Evolutionary conservation across 106 monocot species (phyloP), one percentile per base, ranked within the genome.

Genomic region (Gastrodia elata): DNA sequence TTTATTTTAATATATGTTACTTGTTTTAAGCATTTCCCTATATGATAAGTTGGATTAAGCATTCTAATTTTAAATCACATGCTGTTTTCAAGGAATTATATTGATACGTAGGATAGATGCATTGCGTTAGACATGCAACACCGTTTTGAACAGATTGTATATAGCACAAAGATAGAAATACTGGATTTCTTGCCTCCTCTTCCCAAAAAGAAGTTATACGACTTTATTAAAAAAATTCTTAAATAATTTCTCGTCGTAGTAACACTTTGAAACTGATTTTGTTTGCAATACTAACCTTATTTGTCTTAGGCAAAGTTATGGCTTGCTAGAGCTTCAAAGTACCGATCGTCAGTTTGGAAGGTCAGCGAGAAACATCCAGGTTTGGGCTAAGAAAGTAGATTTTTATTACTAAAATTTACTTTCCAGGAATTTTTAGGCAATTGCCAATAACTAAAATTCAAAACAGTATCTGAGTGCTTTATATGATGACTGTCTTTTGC

Each of bases 281-380:
- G 52, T 52, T 52, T 52, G 52, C 18, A 52, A 52, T 18, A 7
- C 18, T 52, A 52, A 5, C 0, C 52, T 52, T 52, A 1, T 38
- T 32, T 16, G 20, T 38, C 70, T 39, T 70, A 94, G 94, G 94
- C 85, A 11, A 87, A 77, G 64, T 75, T 61, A 71, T 94, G 94
- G 94, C 80, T 87, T 43, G 18, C 79, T 13, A 87, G 82, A 83
- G 94, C 91, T 76, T 89, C 94, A 75, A 82, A 68, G 42, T 72
- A 81, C 77, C 78, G 91, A 38, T 81, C 88, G 26, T 79, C 89
- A 65, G 94, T 80, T 73, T 89, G 81, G 83, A 94, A 89, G 43
- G 89, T 91, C 46, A 72, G 89, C 59, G 72, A 84, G 44, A 91
- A 94, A 65, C 89, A 64, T 67, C 94, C 94, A 82, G 94, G 94